phyloP scores from a whole-genome alignment of 2,329 filamentous ascomycete genomes.

The Cytospora paraplurivora region DNA sequence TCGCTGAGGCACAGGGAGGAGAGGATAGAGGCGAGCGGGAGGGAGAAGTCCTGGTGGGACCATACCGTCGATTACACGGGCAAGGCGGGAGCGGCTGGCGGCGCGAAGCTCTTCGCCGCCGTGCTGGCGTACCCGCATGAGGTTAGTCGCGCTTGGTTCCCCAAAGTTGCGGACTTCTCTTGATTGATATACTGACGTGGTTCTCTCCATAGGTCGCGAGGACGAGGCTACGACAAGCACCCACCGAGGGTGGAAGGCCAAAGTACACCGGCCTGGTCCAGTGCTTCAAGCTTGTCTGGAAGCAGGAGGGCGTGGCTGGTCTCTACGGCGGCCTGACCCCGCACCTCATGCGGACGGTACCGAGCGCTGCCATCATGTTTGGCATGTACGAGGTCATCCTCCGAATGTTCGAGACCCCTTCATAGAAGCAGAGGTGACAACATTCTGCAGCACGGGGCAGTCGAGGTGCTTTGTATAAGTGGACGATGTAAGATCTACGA shows the following conservation, averaged over 20 bases:
- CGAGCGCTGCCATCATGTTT: slow-evolving; percentile 94
- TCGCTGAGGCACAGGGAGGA: slow-evolving; percentile 67
- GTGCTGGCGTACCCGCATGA: slow-evolving; percentile 91
- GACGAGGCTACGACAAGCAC: slow-evolving; percentile 82
- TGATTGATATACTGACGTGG: slow-evolving; percentile 15
- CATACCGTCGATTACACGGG: slow-evolving; percentile 75
- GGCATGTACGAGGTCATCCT: slow-evolving; percentile 75
- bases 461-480: background rate
- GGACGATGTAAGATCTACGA: slow-evolving; percentile 18
- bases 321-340: slow-evolving; percentile 91
- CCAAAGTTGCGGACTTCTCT: no score
- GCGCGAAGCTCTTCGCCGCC: slow-evolving; percentile 83
- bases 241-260: slow-evolving; percentile 67
- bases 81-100: slow-evolving; percentile 76
- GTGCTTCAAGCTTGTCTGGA: slow-evolving; percentile 85
- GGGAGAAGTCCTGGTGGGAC: slow-evolving; percentile 71
- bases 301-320: slow-evolving; percentile 82
- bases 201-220: slow-evolving; percentile 63
- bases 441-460: background rate
- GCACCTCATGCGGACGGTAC: slow-evolving; percentile 87
- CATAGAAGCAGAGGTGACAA: slow-evolving; percentile 16
- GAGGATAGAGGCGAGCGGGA: slow-evolving; percentile 57
- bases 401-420: slow-evolving; percentile 44
- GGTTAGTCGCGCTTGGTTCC: slow-evolving; percentile 48
- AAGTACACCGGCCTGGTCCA: slow-evolving; percentile 90